Evolutionary conservation across 176 grass and related monocot species (phyloP), one percentile per base, ranked within the genome.

Genomic region (Juncus inflexus): DNA sequence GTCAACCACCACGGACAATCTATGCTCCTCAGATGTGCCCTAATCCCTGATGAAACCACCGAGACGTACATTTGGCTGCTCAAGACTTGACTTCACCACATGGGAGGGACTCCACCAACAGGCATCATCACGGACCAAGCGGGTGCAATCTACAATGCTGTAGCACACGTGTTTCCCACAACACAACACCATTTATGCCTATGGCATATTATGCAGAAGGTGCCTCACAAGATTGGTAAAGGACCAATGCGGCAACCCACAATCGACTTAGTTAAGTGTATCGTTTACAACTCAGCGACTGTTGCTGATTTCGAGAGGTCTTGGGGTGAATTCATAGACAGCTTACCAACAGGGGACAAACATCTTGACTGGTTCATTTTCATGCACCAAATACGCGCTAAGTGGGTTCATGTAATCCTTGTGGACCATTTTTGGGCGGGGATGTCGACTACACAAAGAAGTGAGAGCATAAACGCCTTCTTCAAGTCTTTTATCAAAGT

Each of bases 61-160:
- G 81, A 74, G 65, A 75, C 78, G 42, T 89, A 83, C 43, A 60
- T 85, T 49, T 94, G 90, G 90, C 77, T 94, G 85, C 87, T 94
- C 36, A 83, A 74, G 60, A 83, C 75, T 55, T 89, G 82, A 78
- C 47, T 85, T 74, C 77, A 68, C 65, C 85, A 79, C 60, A 95
- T 95, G 90, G 84, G 79, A 55, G 79, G 55, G 42, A 85, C 8
- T 3, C 64, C 85, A 81, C 85, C n/a, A n/a, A n/a, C n/a, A n/a
- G 78, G 81, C 74, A 41, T 89, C 66, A 95, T 95, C 76, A 95
- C 90, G 14, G 72, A 56, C 78, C 84, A 40, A 85, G 76, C 79
- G 88, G 3, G n/a, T n/a, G 79, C 78, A 74, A 61, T 89, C 55
- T 75, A 76, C 7, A 79, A 76, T 76, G 81, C 84, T 77, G 58